phyloP scores from a whole-genome alignment of 345 rosid genomes.

The Salix purpurea region DNA sequence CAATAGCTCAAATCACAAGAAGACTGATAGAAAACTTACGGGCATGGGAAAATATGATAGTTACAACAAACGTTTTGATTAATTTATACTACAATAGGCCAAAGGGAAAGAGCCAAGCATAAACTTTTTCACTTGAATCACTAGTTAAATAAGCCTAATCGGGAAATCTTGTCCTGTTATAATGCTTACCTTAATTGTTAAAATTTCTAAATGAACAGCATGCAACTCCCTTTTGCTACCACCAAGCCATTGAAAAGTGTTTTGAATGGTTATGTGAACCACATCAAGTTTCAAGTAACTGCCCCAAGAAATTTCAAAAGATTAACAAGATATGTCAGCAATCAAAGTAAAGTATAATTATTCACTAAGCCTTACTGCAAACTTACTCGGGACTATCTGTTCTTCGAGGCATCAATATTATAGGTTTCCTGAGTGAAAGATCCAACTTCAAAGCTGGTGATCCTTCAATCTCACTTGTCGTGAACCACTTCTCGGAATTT shows the following conservation, averaged over 20 bases:
- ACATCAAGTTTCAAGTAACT: constrained; percentile 97
- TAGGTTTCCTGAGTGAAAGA: constrained; percentile 85
- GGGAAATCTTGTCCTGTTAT: not conserved
- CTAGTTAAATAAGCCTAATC: not conserved
- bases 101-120: not conserved
- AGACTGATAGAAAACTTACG: not conserved
- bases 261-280: constrained; percentile 79
- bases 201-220: constrained; percentile 78
- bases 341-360: not conserved
- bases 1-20: not conserved
- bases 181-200: constrained; percentile 76
- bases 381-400: constrained; percentile 92
- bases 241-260: constrained; percentile 77
- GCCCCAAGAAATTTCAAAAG: constrained; percentile 21
- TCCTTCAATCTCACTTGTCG: constrained; percentile 85
- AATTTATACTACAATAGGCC: not conserved
- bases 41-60: not conserved
- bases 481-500: constrained; percentile 85
- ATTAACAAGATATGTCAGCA: not conserved
- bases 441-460: constrained; percentile 90
- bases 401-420: constrained; percentile 89
- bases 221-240: constrained; percentile 70
- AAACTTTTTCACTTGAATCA: not conserved
- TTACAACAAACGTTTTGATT: not conserved
- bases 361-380: constrained; percentile 11